Base-by-base conservation (phyloP, 371 early-diverging fungal species). In the Blakeslea trispora region DNA sequence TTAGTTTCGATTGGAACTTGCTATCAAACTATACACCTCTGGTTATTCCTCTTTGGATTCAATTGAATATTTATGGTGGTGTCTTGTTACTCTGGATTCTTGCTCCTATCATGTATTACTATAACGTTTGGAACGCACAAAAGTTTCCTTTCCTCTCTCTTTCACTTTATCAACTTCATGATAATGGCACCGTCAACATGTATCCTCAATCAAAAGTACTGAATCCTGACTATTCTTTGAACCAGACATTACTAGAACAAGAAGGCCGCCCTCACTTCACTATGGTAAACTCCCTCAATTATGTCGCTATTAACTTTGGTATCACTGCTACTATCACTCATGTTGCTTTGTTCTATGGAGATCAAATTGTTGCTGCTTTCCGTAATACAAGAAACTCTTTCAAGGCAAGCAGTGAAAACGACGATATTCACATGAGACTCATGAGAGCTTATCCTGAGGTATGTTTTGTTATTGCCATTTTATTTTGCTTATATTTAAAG, bases 371-470 rank as follows among this genome's bases (percentile, higher is more conserved):
- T 14, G 37, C 37, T 37, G 37, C 37, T 37, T 37, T 37, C 37
- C 37, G 37, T 14, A 37, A 37, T 14, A 37, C 37, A 3, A 37
- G 11, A 14, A 37, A 37, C 37, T 37, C 37, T 6, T 37, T 37
- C 11, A 37, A 37, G 11, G 37, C 37, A 13, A 9, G 14, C 9
- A 10, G 7, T 37, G 37, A 37, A 37, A 13, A 9, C 11, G 79
- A 80, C 54, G 90, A 88, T 64, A 79, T 89, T 28, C 90, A 89
- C 52, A 61, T 72, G 52, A 77, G 77, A 53, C 61, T 89, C 54
- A 88, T 88, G 90, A 79, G 81, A 23, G 75, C 63, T 19, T 88
- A 88, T 61, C 74, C 75, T 17, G 84, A 86, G 53, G 87, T 89
- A 15, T 40, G 61, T 0, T 67, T 53, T 35, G 63, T 64, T 71